These are phyloP conservation scores for Oxyria digyna DNA, from an alignment of 148 eudicot species.

Conservation along the genomic window DNA sequence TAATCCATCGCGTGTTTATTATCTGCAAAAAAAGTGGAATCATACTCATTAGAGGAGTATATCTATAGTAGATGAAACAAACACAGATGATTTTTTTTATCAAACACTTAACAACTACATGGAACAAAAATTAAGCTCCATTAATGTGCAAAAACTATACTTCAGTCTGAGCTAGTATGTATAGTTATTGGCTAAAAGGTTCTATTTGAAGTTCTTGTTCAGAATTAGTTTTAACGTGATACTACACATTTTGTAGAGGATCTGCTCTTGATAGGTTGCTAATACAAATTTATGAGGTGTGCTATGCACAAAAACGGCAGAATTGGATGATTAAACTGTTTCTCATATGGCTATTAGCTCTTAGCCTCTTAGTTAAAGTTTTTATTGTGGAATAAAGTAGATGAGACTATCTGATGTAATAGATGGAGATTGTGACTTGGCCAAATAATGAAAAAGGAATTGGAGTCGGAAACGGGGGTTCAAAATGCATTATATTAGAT, in stretches of 20 bases:
- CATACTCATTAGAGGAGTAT: neutral
- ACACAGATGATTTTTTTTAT: too few species aligned
- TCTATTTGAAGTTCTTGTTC: neutral
- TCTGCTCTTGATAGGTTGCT: neutral
- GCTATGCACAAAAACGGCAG: neutral
- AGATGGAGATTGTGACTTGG: neutral
- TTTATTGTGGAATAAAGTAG: neutral
- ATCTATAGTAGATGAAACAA: too few species aligned
- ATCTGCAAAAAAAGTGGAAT: neutral
- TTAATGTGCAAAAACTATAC: too few species aligned
- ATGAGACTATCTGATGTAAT: neutral
- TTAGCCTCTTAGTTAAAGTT: neutral
- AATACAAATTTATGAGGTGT: neutral
- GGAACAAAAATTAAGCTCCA: too few species aligned
- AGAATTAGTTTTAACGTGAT: neutral
- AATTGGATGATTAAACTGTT: neutral
- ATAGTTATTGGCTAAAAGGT: neutral
- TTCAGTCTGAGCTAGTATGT: neutral
- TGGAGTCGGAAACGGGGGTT: neutral
- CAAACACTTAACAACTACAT: too few species aligned
- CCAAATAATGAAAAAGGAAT: neutral
- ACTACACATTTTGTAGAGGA: neutral
- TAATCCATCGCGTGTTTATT: neutral
- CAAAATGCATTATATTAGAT: slow-evolving; percentile 1
- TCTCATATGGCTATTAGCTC: too few species aligned